Base-by-base conservation (phyloP, 192 early-diverging fungal species). In the Coemansia sp. region DNA sequence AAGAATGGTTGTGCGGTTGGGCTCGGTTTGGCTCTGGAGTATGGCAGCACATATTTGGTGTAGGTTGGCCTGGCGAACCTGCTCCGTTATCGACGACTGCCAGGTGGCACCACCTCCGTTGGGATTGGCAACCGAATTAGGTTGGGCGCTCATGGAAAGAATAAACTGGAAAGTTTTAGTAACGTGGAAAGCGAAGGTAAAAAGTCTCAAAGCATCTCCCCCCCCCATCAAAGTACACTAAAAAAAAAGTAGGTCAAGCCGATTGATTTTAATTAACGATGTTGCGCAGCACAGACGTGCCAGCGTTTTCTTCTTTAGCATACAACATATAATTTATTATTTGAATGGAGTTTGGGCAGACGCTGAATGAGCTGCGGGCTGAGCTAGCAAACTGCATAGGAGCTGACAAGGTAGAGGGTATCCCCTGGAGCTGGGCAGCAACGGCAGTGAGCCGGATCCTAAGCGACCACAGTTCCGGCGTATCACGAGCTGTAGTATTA, bases 371-470 rank as follows among this genome's bases (percentile, higher is more conserved):
- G 29, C 32, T 80, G 60, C 73, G 63, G 15, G 41, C 27, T 6
- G 73, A 75, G 60, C 74, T 80, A 17, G 62, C 62, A 5, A 46
- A 7, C 38, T 76, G 66, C 34, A 63, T 64, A 55, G 38, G 50
- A n/a, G 39, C 42, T 2, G 37, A 29, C 27, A 59, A 44, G n/a
- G 31, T 51, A 10, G 68, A 64, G 39, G 64, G 70, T 15, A 73
- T 81, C 23, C 71, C 79, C 32, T 81, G 79, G 79, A 69, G 48
- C 70, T 76, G 79, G 79, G 23, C 73, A 11, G 71, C 74, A 0
- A 55, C 64, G 6, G 14, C 48, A 2, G 55, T 65, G 5, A 48
- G 59, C 17, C 29, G 21, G 29, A 58, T 70, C 5, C 48, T 81
- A 60, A 14, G 42, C 46, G 79, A 73, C 3, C 70, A 81, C 66